Percentiles rank a stretch among this genome's conserved stretches.
Conservation (phyloP, 2,329 filamentous ascomycete genomes). For the Arthrobotrys pseudoclavata region DNA sequence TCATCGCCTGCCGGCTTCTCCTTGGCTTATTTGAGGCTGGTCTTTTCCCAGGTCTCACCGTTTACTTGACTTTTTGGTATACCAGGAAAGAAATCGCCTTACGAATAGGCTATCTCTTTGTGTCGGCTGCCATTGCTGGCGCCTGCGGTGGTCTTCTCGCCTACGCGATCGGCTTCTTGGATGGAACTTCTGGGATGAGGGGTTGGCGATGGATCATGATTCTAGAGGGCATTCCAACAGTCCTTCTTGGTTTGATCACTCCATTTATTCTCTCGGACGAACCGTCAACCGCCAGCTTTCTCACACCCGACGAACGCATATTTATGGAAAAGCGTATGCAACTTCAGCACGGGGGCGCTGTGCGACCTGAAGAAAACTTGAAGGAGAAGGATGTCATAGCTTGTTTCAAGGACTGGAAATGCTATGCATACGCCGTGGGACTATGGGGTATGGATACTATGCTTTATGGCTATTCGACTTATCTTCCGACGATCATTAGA, state of each 20-base stretch:
- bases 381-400: constrained; percentile 75
- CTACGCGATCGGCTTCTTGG: constrained; percentile 80
- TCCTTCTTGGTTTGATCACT: constrained; percentile 72
- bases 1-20: constrained; percentile 78
- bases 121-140: constrained; percentile 78
- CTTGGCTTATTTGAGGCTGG: constrained; percentile 79
- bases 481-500: constrained; percentile 82
- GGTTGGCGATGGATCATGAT: constrained; percentile 82
- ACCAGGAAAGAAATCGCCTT: constrained; percentile 79
- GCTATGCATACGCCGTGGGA: constrained; percentile 72
- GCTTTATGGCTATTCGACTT: constrained; percentile 83
- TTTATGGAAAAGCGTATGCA: constrained; percentile 68
- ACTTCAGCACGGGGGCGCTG: constrained; percentile 65
- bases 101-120: constrained; percentile 80
- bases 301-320: constrained; percentile 73
- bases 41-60: constrained; percentile 76
- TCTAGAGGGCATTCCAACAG: constrained; percentile 72
- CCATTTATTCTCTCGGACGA: constrained; percentile 76
- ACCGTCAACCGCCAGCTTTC: constrained; percentile 75
- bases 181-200: constrained; percentile 74
- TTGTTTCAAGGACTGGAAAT: constrained; percentile 81
- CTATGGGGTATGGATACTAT: constrained; percentile 82
- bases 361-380: constrained; percentile 67
- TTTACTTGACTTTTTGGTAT: constrained; percentile 83
- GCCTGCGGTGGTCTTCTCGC: constrained; percentile 80